Evolutionary conservation across 2,329 filamentous ascomycete species (phyloP), one percentile per base, ranked within the genome.

Genomic region (Penicillium freii): DNA sequence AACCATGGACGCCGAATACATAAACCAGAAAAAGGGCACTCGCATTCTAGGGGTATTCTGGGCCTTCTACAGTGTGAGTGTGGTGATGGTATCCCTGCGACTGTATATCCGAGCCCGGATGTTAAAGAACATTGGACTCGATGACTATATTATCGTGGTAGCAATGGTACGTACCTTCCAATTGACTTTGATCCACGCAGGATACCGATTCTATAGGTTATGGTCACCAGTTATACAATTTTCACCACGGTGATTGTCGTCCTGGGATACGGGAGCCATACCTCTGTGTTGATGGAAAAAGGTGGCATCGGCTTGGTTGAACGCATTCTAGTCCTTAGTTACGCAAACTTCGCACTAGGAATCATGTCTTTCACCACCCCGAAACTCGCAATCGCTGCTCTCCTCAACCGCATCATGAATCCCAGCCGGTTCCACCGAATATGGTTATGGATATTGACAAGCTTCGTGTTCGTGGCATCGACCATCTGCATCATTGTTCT

Each of bases 261-360:
- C 0, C 58, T 69, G 11, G 78, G 78, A 4, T 76, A 74, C 49
- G 78, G 78, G 1, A 69, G 68, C 38, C 76, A 80, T 58, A 67
- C 72, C 25, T 60, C 60, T 17, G 63, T 69, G 0, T 64, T 80
- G 6, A 58, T 42, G 33, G 40, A 43, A 47, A 9, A 29, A 53
- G 49, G 54, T 9, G 48, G 57, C 0, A 42, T 62, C 5, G 57
- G 69, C 0, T 64, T 78, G 13, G 63, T 74, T n/a, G 59, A 65
- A 42, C 49, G 36, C 25, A 66, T 66, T 9, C 52, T 60, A 17
- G 52, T 68, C 5, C 55, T 67, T 17, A 71, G 68, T 34, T 56
- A 62, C 2, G 43, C 66, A 19, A 62, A 64, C 25, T 70, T 71
- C n/a, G 40, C 62, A 0, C 61, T 69, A 25, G 69, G 66, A 5